A percentile compares a stretch with the other conserved stretches of the same genome.
These are phyloP conservation scores for Geranomyces michiganensis DNA, from an alignment of 192 early-diverging fungal genomes.

Conservation along the genomic window DNA sequence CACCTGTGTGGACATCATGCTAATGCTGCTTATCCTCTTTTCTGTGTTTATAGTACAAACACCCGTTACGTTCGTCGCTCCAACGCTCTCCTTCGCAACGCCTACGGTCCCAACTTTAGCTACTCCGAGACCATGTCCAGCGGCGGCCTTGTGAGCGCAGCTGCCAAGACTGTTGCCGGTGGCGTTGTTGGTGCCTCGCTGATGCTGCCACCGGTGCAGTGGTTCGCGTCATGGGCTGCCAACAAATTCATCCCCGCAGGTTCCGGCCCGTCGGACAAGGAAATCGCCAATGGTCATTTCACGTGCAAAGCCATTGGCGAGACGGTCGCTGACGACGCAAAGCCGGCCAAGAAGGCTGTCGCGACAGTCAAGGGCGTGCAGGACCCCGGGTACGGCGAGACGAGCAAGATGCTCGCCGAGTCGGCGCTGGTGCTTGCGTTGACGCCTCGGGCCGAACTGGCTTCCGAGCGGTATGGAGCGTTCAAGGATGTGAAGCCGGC, in stretches of 20 bases:
- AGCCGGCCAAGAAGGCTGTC: conserved; percentile 37
- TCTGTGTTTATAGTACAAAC: too few species aligned
- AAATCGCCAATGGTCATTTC: conserved; percentile 55
- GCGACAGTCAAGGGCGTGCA: conserved; percentile 56
- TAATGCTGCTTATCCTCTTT: too few species aligned
- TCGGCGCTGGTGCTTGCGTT: conserved; percentile 74
- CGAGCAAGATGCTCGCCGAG: conserved; percentile 77
- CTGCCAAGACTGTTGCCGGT: conserved; percentile 41
- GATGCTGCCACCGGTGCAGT: conserved; percentile 48
- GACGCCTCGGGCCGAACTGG: conserved; percentile 48
- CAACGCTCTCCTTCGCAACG: conserved; percentile 52
- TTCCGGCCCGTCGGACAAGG: conserved; percentile 67
- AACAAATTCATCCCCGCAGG: conserved; percentile 67
- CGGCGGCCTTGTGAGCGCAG: conserved; percentile 41
- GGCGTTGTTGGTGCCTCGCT: background rate
- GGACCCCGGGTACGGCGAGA: conserved; percentile 86
- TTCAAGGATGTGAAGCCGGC: conserved; percentile 50
- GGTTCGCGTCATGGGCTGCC: conserved; percentile 50
- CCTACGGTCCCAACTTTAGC: conserved; percentile 60
- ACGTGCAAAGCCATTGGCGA: conserved; percentile 53
- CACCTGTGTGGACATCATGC: too few species aligned
- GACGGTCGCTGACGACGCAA: conserved; percentile 42
- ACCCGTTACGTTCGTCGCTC: conserved; percentile 67
- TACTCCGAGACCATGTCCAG: conserved; percentile 69
- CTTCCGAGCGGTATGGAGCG: conserved; percentile 16